Evolutionary conservation across 495 filamentous ascomycete genomes (phyloP).

Genomic region (Copromyces sp.): DNA sequence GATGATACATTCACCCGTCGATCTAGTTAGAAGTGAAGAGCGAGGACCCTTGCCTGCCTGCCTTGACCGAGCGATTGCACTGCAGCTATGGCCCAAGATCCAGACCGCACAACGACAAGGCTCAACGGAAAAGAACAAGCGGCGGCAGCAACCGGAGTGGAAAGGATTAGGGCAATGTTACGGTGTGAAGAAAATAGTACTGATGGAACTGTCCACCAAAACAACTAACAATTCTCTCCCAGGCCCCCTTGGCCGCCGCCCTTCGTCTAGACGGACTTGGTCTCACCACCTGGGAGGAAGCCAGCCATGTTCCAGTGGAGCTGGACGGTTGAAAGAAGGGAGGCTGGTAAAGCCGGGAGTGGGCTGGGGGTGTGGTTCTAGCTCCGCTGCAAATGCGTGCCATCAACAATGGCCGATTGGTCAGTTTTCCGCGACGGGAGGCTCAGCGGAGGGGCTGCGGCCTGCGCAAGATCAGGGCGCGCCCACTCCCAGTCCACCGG

Average conservation of each 20-base stretch:
- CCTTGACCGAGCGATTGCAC: not conserved
- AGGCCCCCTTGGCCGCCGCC: not conserved
- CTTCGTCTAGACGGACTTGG: not conserved
- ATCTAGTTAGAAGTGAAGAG: not conserved
- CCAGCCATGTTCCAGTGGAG: not conserved
- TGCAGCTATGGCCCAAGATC: not conserved
- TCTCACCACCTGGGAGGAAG: not conserved
- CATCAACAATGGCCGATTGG: not conserved
- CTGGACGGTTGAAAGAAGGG: not conserved
- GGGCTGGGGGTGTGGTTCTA: not conserved
- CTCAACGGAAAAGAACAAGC: not conserved
- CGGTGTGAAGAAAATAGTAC: not conserved
- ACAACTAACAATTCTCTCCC: not conserved
- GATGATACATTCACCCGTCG: not conserved
- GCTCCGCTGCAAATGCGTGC: not conserved
- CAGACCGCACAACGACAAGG: not conserved
- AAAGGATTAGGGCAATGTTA: not conserved
- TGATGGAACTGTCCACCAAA: no score
- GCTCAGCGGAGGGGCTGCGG: not conserved
- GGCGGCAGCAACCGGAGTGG: not conserved
- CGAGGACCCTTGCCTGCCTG: not conserved
- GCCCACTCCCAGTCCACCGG: not conserved
- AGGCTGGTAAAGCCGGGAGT: not conserved
- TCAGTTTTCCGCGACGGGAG: not conserved
- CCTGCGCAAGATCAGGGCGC: not conserved